A percentile compares a stretch with the other conserved stretches of the same genome.
phyloP scores from a whole-genome alignment of 768 basidiomycete species.

The Kondoa subrosea region DNA sequence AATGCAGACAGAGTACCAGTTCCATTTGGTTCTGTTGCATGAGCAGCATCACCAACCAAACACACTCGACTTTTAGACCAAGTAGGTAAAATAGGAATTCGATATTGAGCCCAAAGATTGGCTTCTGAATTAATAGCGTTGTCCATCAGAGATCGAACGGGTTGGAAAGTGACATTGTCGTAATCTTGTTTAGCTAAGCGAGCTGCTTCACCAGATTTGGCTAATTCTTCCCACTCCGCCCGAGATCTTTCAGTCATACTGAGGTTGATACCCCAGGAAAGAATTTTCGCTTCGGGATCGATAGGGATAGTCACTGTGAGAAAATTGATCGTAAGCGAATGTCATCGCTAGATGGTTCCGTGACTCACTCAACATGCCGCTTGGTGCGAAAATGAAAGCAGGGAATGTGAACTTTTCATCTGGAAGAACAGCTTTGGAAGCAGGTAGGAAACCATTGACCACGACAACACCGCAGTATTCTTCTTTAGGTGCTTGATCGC shows the following conservation, averaged over 20 bases:
- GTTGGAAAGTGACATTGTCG: conserved; percentile 17
- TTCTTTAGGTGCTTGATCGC: conserved; percentile 13
- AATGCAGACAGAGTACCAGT: conserved; percentile 8
- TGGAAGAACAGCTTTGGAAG: background rate
- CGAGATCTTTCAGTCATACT: background rate
- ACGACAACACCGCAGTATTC: conserved; percentile 15
- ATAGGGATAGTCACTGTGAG: conserved; percentile 26
- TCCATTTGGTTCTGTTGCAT: conserved; percentile 13
- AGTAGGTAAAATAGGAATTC: conserved; percentile 5
- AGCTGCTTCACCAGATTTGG: conserved; percentile 22
- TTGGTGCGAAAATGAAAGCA: conserved; percentile 20
- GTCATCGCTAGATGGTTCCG: too few species aligned
- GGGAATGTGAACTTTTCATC: conserved; percentile 17
- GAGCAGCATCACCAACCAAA: conserved; percentile 15
- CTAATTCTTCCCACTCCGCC: conserved; percentile 22
- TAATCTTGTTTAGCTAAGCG: conserved; percentile 19
- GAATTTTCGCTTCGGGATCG: conserved; percentile 15
- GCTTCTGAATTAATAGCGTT: background rate
- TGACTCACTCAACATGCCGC: conserved; percentile 22
- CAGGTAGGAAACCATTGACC: conserved; percentile 11
- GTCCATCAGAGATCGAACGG: conserved; percentile 23
- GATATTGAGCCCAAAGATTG: conserved; percentile 9
- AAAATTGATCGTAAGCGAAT: too few species aligned
- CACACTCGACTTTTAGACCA: conserved; percentile 8
- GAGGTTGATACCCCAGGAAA: conserved; percentile 23